Percentiles rank a stretch among this genome's conserved stretches.
These are phyloP conservation scores for Phytophthora meadii DNA, from an alignment of 352 stramenopile species.

Conservation along the genomic window DNA sequence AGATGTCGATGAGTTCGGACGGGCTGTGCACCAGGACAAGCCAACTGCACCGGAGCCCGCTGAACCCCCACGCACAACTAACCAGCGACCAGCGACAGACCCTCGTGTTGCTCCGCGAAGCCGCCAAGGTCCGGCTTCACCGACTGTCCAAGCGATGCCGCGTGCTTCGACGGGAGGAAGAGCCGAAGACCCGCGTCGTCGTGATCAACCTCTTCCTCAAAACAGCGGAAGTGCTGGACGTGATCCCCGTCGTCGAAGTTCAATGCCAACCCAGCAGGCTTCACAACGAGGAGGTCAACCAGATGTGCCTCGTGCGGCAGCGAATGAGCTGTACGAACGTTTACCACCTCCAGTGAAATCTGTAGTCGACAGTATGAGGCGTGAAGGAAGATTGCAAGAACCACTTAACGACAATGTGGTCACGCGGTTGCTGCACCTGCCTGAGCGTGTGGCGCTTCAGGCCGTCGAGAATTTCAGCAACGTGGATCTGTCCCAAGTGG, in stretches of 20 bases:
- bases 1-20: conserved; percentile 69
- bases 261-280: conserved; percentile 18
- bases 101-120: conserved; percentile 31
- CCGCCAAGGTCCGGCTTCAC: conserved; percentile 15
- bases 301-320: conserved; percentile 7
- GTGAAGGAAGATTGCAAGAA: conserved; percentile 60
- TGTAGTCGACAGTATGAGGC: conserved; percentile 64
- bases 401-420: conserved; percentile 82
- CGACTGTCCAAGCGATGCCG: conserved; percentile 13
- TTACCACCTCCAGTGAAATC: conserved; percentile 52
- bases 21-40: conserved; percentile 34
- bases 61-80: conserved; percentile 4
- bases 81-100: conserved; percentile 24
- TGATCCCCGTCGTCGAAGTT: conserved; percentile 49
- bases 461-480: conserved; percentile 85
- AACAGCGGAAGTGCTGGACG: conserved; percentile 29
- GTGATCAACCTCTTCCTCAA: conserved; percentile 26
- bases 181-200: conserved; percentile 46
- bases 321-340: conserved; percentile 68
- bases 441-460: conserved; percentile 64
- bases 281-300: conserved; percentile 12
- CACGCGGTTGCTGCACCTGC: conserved; percentile 70
- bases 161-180: conserved; percentile 7
- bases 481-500: conserved; percentile 73
- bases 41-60: conserved; percentile 11